Base-by-base conservation (phyloP, 306 rosid species). In the Castanea crenata region DNA sequence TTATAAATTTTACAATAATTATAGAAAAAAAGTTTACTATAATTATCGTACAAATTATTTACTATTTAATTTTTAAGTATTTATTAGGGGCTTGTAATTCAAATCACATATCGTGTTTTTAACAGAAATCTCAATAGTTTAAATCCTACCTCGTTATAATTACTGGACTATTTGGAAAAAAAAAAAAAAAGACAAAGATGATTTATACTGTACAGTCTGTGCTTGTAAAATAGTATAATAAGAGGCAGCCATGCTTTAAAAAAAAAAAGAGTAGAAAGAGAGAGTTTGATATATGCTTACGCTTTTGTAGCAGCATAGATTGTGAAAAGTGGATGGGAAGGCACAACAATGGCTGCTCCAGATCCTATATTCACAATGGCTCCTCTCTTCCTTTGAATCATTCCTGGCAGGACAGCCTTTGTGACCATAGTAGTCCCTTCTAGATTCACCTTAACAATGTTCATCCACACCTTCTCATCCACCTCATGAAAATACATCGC, bases 231-330 rank as follows among this genome's bases (percentile, higher is more conserved):
- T 29, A 29, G 31, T 38, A 38, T 38, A 38, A 38, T 38, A 38
- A 1, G 46, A 38, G 46, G 46, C 46, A 2, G 54, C 15, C 15
- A 12, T 12, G 16, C 54, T 49, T 4, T 0, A 19, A 31, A 56
- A 38, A 64, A 64, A 1, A 19, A 74, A 25, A 12, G 6, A 16
- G 18, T 25, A 46, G 19, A 16, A 6, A 29, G 73, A 15, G 27
- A 46, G 11, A 18, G 20, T 9, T 54, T 3, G 31, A 18, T n/a
- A 21, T 49, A n/a, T 31, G 3, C 94, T 87, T 84, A 94, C 97
- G 97, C 93, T 69, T 94, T 94, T 5, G 98, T 83, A 32, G 98
- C 97, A 4, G 93, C 94, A 62, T 94, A 94, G 56, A 92, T 59
- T 16, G 97, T 54, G 31, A 79, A 89, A 52, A 94, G 91, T 82